Base-by-base conservation (phyloP, 140 eudicot species). In the Ambrosia hybrid region DNA sequence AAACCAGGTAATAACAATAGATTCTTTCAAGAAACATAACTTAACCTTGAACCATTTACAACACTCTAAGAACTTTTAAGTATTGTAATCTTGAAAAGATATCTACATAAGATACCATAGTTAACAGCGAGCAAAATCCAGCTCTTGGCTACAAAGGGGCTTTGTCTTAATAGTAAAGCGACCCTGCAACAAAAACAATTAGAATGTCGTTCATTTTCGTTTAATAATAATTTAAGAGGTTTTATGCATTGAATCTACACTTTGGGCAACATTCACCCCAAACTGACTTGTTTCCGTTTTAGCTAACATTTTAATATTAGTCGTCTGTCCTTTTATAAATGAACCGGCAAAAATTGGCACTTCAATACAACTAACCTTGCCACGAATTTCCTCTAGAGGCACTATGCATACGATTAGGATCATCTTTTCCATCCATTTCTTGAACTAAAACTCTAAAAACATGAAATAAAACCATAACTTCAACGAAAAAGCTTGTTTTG, bases 341-440 rank as follows among this genome's bases (percentile, higher is more conserved):
- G 4, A 38, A 3, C 43, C 4, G 43, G 45, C 45, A 5, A 8
- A 39, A 39, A 39, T 39, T 38, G 4, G 45, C 45, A 39, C 45
- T 8, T 39, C 1, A 39, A 4, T 4, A 39, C 45, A 39, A 39
- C 45, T 60, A 21, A 87, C 88, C 94, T 88, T 85, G 81, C 91
- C 95, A 88, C 95, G 86, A 82, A 66, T 88, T 85, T 73, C 90
- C 84, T 52, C 86, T 67, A 34, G 86, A 83, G 34, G 95, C 95
- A 79, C 86, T 62, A 9, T 78, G 74, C 70, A 69, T 66, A 71
- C 78, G 71, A 78, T 85, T 68, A 21, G 88, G 68, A 78, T 86
- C 86, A 63, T 83, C 83, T 67, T 83, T 76, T 62, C 76, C 86
- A 4, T 76, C 86, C 58, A 57, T 68, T 86, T 83, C 85, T 80